A percentile compares a stretch with the other conserved stretches of the same genome.
phyloP scores from a whole-genome alignment of 1,284 basidiomycete genomes.

The Ustilago crameri region DNA sequence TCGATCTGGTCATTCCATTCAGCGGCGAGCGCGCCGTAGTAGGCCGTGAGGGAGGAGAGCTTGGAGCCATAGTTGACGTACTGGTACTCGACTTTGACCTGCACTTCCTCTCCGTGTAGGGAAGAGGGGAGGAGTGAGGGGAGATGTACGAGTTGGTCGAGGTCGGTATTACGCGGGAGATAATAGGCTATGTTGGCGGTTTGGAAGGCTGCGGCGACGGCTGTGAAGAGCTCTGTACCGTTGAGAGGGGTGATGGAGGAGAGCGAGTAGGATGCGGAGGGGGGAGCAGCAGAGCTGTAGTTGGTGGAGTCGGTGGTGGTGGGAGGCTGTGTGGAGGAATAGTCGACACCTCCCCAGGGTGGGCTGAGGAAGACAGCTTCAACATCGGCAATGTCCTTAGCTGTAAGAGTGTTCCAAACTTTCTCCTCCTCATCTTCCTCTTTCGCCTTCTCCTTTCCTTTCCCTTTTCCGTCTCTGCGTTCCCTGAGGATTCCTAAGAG shows the following conservation, averaged over 20 bases:
- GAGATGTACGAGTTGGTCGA: constrained; percentile 79
- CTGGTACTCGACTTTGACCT: constrained; percentile 85
- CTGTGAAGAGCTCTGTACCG: constrained; percentile 79
- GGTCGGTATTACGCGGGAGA: constrained; percentile 83
- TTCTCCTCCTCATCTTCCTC: constrained; percentile 51
- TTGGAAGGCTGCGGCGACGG: constrained; percentile 15
- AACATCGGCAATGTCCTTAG: constrained; percentile 18
- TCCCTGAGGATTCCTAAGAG: constrained; percentile 72
- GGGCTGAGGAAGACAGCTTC: constrained; percentile 56
- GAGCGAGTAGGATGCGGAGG: constrained; percentile 40
- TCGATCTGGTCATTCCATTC: constrained; percentile 46
- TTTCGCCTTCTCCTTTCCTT: constrained; percentile 23
- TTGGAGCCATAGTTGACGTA: constrained; percentile 80
- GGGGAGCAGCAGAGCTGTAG: constrained; percentile 2
- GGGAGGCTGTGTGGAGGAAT: constrained; percentile 19
- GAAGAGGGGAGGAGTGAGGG: constrained; percentile 69
- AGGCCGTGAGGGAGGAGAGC: constrained; percentile 75
- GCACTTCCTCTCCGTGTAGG: constrained; percentile 33
- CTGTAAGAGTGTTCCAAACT: constrained; percentile 24
- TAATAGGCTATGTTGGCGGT: constrained; percentile 76
- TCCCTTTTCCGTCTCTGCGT: constrained; percentile 2
- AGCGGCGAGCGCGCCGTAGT: constrained; percentile 70
- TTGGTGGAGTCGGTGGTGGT: background rate
- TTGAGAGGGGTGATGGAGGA: constrained; percentile 77
- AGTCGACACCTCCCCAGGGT: constrained; percentile 64